These are phyloP conservation scores for Picocystis sp. DNA, from an alignment of 163 green algal species.

Conservation along the genomic window DNA sequence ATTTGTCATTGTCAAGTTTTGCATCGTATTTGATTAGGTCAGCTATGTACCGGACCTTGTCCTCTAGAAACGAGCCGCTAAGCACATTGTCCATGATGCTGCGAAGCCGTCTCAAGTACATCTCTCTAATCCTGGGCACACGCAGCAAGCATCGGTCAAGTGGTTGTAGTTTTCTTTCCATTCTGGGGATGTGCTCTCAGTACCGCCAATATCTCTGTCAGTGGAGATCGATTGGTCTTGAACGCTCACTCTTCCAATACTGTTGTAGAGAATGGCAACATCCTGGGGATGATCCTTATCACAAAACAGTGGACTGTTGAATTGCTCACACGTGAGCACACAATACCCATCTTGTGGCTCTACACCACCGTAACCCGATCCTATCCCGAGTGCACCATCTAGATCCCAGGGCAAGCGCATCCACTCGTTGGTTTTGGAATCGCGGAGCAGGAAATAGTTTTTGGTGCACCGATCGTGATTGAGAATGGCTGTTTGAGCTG, in stretches of 20 bases:
- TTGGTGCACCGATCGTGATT: slow-evolving; percentile 17
- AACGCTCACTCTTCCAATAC: neutral
- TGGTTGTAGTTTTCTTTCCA: slow-evolving; percentile 10
- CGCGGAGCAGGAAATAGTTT: slow-evolving; percentile 18
- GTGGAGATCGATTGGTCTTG: too few relatives aligned
- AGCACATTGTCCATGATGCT: slow-evolving; percentile 17
- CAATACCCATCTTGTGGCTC: slow-evolving; percentile 49
- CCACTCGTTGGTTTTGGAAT: slow-evolving; percentile 7
- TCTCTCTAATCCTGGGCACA: slow-evolving; percentile 1
- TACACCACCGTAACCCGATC: slow-evolving; percentile 41
- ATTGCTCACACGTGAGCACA: slow-evolving; percentile 64
- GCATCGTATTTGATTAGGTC: slow-evolving; percentile 10
- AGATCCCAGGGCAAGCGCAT: slow-evolving; percentile 14
- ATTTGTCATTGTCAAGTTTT: slow-evolving; percentile 10
- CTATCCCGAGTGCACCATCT: slow-evolving; percentile 16
- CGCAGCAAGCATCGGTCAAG: slow-evolving; percentile 12
- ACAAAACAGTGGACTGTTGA: slow-evolving; percentile 57
- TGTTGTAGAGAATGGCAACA: neutral
- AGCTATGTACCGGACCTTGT: neutral
- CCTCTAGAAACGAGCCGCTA: slow-evolving; percentile 2
- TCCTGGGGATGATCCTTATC: slow-evolving; percentile 33
- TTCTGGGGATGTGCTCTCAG: too few relatives aligned
- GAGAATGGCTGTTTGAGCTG: slow-evolving; percentile 11
- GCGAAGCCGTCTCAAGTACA: slow-evolving; percentile 15
- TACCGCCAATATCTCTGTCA: too few relatives aligned